A percentile compares a stretch with the other conserved stretches of the same genome.
Conservation (phyloP, 257 asterid species). For the Ilex aquifolium region DNA sequence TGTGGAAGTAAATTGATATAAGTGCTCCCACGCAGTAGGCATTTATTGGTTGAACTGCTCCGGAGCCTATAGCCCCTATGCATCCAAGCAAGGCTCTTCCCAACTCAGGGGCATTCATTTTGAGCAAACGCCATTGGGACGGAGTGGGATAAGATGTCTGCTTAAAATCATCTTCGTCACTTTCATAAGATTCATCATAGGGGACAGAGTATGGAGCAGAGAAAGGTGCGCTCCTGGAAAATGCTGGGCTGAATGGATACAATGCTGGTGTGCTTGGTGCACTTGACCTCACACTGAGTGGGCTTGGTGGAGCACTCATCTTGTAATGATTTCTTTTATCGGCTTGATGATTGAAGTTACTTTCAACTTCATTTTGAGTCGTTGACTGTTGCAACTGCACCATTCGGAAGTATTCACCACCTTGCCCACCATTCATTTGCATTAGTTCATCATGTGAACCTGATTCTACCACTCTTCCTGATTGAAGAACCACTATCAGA, state of each 20-base stretch:
- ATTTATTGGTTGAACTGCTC: slow-evolving; percentile 62
- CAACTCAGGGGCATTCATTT: slow-evolving; percentile 68
- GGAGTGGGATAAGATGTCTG: slow-evolving; percentile 36
- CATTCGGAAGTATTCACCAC: slow-evolving; percentile 64
- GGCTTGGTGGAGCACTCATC: slow-evolving; percentile 45
- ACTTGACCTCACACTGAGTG: slow-evolving; percentile 53
- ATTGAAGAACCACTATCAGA: slow-evolving; percentile 45
- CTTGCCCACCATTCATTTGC: slow-evolving; percentile 30
- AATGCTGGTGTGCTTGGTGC: slow-evolving; percentile 54
- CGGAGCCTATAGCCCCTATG: slow-evolving; percentile 65
- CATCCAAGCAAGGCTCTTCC: slow-evolving; percentile 56
- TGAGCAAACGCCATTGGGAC: slow-evolving; percentile 56
- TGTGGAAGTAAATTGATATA: slow-evolving; percentile 48
- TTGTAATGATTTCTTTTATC: slow-evolving; percentile 27
- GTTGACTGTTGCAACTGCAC: slow-evolving; percentile 51
- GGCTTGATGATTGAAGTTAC: slow-evolving; percentile 19
- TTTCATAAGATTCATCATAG: slow-evolving; percentile 40
- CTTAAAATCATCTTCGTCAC: slow-evolving; percentile 35
- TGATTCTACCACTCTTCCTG: slow-evolving; percentile 57
- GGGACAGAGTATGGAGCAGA: slow-evolving; percentile 64
- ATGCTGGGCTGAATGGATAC: slow-evolving; percentile 64
- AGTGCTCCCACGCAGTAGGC: slow-evolving; percentile 65
- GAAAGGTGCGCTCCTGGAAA: slow-evolving; percentile 46
- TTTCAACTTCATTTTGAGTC: slow-evolving; percentile 14
- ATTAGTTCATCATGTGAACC: slow-evolving; percentile 66